Evolutionary conservation across 2,329 filamentous ascomycete species (phyloP).

Genomic region (Tolypocladium guangdongense): DNA sequence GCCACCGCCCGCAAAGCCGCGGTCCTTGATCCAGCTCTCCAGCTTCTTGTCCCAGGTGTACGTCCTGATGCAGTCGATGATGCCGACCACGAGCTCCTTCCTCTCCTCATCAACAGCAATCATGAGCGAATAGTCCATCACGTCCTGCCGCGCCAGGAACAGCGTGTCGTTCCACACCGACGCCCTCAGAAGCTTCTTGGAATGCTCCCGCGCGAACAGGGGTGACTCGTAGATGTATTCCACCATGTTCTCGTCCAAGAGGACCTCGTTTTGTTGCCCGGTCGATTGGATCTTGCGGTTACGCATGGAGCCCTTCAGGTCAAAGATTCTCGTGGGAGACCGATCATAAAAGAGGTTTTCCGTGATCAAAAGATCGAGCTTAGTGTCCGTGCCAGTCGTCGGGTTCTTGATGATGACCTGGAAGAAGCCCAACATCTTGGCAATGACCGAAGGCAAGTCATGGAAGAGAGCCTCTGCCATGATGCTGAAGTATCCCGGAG

Average conservation of each 20-base stretch:
- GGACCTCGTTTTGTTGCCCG: slow-evolving; percentile 89
- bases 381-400: slow-evolving; percentile 80
- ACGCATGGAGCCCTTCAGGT: slow-evolving; percentile 96
- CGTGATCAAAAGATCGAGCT: slow-evolving; percentile 89
- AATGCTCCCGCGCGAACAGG: slow-evolving; percentile 89
- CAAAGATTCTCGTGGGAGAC: slow-evolving; percentile 78
- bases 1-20: slow-evolving; percentile 66
- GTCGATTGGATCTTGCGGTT: slow-evolving; percentile 96
- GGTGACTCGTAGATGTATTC: slow-evolving; percentile 98
- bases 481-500: slow-evolving; percentile 92
- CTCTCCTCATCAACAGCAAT: slow-evolving; percentile 86
- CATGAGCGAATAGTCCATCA: slow-evolving; percentile 99
- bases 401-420: slow-evolving; percentile 97
- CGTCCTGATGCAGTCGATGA: slow-evolving; percentile 96
- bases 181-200: slow-evolving; percentile 81
- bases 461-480: slow-evolving; percentile 96
- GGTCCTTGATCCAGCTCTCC: slow-evolving; percentile 99
- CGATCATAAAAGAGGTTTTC: slow-evolving; percentile 98
- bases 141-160: slow-evolving; percentile 87
- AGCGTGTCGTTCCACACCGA: slow-evolving; percentile 97
- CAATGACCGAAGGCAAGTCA: slow-evolving; percentile 88
- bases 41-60: slow-evolving; percentile 99
- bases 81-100: slow-evolving; percentile 90
- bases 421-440: slow-evolving; percentile 98
- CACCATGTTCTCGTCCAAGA: slow-evolving; percentile 97